A percentile compares a stretch with the other conserved stretches of the same genome.
These are phyloP conservation scores for Amaranthus hypochondriacus DNA, from an alignment of 148 eudicot species.

Conservation along the genomic window DNA sequence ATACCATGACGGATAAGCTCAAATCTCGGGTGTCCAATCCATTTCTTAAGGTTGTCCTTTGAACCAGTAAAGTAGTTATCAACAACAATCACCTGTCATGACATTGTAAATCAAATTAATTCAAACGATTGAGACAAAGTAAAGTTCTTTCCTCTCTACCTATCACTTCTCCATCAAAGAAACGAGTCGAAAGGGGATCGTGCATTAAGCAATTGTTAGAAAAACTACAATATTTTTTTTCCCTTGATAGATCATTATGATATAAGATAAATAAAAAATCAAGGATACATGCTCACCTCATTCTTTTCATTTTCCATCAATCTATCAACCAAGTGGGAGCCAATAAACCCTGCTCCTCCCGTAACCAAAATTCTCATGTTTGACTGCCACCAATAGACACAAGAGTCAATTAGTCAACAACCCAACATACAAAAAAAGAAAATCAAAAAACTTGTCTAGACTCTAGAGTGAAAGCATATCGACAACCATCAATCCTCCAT, in stretches of 20 bases:
- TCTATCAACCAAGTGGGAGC: conserved; percentile 88
- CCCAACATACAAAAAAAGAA: background rate
- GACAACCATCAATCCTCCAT: conserved; percentile 4
- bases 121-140: background rate
- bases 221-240: background rate
- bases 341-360: conserved; percentile 98
- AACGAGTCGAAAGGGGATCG: background rate
- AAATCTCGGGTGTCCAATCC: conserved; percentile 94
- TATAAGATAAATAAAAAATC: background rate
- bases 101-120: background rate
- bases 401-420: conserved; percentile 10
- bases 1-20: conserved; percentile 95
- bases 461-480: background rate
- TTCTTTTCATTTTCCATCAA: conserved; percentile 91
- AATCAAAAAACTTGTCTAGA: background rate
- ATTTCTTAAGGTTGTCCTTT: conserved; percentile 74
- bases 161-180: background rate
- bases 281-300: conserved; percentile 43
- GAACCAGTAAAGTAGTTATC: conserved; percentile 93
- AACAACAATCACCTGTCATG: conserved; percentile 71
- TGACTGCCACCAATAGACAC: conserved; percentile 40
- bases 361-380: conserved; percentile 93
- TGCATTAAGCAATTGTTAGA: background rate
- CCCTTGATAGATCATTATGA: background rate
- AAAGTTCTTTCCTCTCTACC: background rate